These are phyloP conservation scores for Maudiozyma serrabonitensis DNA, from an alignment of 805 yeast genomes.

Conservation along the genomic window DNA sequence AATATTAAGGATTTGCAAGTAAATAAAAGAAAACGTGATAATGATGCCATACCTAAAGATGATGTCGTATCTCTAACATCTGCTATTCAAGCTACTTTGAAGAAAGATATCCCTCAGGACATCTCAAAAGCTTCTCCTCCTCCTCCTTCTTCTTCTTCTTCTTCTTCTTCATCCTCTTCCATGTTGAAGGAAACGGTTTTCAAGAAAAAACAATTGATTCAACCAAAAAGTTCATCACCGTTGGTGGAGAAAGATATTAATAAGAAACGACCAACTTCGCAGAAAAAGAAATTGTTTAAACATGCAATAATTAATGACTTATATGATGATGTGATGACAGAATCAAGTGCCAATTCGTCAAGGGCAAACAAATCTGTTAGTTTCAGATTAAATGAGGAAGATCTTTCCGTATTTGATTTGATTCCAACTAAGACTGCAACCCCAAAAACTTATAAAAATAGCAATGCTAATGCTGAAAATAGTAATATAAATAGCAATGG, in stretches of 20 bases:
- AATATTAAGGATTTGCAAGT: slow-evolving; percentile 29
- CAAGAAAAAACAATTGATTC: background rate
- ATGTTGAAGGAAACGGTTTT: background rate
- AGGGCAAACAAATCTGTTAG: slow-evolving; percentile 9
- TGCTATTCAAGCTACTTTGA: too few species aligned
- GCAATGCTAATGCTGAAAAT: background rate
- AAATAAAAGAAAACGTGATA: slow-evolving; percentile 1
- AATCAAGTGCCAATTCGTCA: background rate
- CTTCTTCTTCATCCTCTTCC: too few species aligned
- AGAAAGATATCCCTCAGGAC: background rate
- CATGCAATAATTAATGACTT: slow-evolving; percentile 26
- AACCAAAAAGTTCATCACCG: background rate
- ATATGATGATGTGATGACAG: slow-evolving; percentile 13
- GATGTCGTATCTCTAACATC: too few species aligned
- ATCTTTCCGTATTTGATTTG: slow-evolving; percentile 35
- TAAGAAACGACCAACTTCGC: slow-evolving; percentile 1
- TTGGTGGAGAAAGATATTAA: background rate
- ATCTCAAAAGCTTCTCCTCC: background rate
- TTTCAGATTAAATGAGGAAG: slow-evolving; percentile 26
- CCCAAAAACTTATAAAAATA: slow-evolving; percentile 2
- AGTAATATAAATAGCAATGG: too few species aligned
- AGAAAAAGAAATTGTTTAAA: slow-evolving; percentile 14
- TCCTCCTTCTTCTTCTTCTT: too few species aligned
- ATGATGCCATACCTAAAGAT: background rate
- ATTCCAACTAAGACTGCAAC: slow-evolving; percentile 15